These are phyloP conservation scores for Ceratobasidium papillatum DNA, from an alignment of 1,284 basidiomycete genomes.

Conservation along the genomic window DNA sequence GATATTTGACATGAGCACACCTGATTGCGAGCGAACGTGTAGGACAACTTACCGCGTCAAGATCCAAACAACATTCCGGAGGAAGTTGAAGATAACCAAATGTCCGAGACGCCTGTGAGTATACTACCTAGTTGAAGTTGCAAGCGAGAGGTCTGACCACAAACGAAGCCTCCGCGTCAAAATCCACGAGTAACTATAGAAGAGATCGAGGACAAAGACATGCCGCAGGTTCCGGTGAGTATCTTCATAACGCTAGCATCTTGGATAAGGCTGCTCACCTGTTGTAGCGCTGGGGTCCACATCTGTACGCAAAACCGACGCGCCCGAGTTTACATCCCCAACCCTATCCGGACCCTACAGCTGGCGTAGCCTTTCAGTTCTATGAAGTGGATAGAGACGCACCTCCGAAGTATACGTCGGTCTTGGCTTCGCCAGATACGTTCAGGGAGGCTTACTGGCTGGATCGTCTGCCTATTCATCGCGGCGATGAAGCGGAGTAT, in stretches of 20 bases:
- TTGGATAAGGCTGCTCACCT: too few relatives aligned
- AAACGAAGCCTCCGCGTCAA: too few relatives aligned
- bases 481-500: background rate
- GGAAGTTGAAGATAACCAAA: background rate
- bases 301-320: background rate
- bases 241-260: too few relatives aligned
- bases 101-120: background rate
- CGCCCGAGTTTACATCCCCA: background rate
- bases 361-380: background rate
- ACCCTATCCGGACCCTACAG: background rate
- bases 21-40: background rate
- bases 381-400: background rate
- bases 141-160: too few relatives aligned
- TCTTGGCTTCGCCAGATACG: too few relatives aligned
- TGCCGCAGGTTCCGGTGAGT: too few relatives aligned
- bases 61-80: background rate
- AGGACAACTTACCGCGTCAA: background rate
- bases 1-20: background rate
- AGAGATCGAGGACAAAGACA: too few relatives aligned
- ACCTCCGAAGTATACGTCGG: background rate
- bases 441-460: background rate
- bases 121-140: background rate
- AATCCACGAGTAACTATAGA: too few relatives aligned
- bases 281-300: background rate
- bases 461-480: background rate